Conservation (phyloP, 148 eudicot species). For the Chenopodium quinoa region DNA sequence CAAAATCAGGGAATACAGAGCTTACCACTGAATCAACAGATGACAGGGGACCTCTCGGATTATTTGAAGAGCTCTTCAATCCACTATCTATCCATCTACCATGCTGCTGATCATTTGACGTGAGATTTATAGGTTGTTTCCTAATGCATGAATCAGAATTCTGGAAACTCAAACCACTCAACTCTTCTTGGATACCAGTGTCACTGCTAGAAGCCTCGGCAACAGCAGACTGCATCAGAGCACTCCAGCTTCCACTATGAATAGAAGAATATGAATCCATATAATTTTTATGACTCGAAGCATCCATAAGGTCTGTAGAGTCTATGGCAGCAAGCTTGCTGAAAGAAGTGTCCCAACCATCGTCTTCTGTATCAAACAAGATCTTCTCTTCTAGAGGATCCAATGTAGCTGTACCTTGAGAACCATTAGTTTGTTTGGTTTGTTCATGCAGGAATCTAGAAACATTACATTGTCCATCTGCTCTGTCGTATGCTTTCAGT, state of each 20-base stretch:
- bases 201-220: constrained; percentile 68
- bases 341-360: constrained; percentile 50
- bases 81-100: no score
- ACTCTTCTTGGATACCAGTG: constrained; percentile 57
- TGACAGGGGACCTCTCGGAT: background rate
- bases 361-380: constrained; percentile 53
- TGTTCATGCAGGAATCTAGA: background rate
- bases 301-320: constrained; percentile 21
- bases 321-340: constrained; percentile 26
- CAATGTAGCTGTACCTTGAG: constrained; percentile 35
- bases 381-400: constrained; percentile 71
- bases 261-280: constrained; percentile 40
- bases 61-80: no score
- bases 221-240: constrained; percentile 84
- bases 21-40: constrained; percentile 2
- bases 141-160: constrained; percentile 40
- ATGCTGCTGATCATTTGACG: no score
- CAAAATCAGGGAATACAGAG: background rate
- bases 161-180: constrained; percentile 62
- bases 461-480: constrained; percentile 35
- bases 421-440: constrained; percentile 9
- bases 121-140: constrained; percentile 30
- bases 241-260: constrained; percentile 84
- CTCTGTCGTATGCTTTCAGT: constrained; percentile 20
- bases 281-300: constrained; percentile 14